Evolutionary conservation across 805 yeast species (phyloP).

Genomic region (Tetrapisispora phaffii): DNA sequence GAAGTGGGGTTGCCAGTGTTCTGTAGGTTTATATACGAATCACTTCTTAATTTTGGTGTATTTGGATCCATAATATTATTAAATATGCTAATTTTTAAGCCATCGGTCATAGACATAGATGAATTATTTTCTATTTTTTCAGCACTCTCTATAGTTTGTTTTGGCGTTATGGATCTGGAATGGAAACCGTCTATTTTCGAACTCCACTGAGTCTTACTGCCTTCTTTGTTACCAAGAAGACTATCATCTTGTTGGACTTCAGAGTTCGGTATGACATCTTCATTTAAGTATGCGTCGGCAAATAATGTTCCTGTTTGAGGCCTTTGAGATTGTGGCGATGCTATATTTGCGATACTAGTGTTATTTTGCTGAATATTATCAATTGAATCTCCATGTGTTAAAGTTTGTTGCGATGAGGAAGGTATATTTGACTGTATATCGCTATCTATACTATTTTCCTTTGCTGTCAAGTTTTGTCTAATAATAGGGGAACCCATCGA

Average conservation of each 20-base stretch:
- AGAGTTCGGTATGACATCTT: conserved; percentile 33
- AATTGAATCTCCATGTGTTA: not conserved
- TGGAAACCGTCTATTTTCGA: conserved; percentile 7
- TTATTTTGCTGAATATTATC: not conserved
- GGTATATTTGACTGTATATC: not conserved
- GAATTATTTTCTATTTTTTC: not conserved
- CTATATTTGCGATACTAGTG: conserved; percentile 6
- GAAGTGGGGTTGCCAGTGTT: not conserved
- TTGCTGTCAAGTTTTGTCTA: not conserved
- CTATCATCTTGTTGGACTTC: not conserved
- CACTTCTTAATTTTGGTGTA: not conserved
- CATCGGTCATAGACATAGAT: not conserved
- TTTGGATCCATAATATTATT: not conserved
- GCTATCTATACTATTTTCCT: not conserved
- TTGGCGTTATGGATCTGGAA: conserved; percentile 38
- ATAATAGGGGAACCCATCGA: conserved; percentile 3
- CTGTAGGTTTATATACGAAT: not conserved
- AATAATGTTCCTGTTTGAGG: conserved; percentile 24
- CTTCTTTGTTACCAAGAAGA: conserved; percentile 6
- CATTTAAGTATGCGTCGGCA: conserved; percentile 33
- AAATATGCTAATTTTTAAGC: not conserved
- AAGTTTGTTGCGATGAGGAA: not conserved
- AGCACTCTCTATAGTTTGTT: conserved; percentile 28
- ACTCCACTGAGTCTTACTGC: not conserved
- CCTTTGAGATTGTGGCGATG: conserved; percentile 20